phyloP scores from a whole-genome alignment of 192 early-diverging fungal species.

The Coemansia sp. region DNA sequence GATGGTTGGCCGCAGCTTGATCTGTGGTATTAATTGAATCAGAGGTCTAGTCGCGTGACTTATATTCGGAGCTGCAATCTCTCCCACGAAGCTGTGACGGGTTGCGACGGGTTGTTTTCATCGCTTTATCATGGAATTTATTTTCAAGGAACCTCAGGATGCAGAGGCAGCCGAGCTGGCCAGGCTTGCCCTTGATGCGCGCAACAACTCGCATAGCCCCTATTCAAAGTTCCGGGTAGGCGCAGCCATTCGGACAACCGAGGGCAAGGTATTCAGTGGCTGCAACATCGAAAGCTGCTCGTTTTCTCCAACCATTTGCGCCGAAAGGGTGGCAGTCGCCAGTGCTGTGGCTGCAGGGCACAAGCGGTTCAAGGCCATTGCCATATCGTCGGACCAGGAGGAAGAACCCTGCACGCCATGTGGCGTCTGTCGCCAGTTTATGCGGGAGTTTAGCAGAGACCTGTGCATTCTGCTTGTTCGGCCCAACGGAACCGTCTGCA shows the following conservation, averaged over 20 bases:
- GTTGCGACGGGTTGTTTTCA: too few relatives aligned
- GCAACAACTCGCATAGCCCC: slow-evolving; percentile 76
- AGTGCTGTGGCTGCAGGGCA: slow-evolving; percentile 88
- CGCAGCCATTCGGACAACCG: slow-evolving; percentile 69
- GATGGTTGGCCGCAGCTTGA: too few relatives aligned
- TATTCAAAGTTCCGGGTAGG: slow-evolving; percentile 94
- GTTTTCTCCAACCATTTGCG: slow-evolving; percentile 84
- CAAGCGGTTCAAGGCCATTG: slow-evolving; percentile 69
- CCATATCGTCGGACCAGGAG: slow-evolving; percentile 63
- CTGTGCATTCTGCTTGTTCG: slow-evolving; percentile 61
- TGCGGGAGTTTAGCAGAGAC: slow-evolving; percentile 75
- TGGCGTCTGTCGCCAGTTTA: slow-evolving; percentile 72
- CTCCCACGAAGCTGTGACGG: neutral
- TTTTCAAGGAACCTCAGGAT: slow-evolving; percentile 27
- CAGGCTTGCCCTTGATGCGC: slow-evolving; percentile 52
- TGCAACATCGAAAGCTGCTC: slow-evolving; percentile 91
- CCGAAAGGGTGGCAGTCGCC: slow-evolving; percentile 84
- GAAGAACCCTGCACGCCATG: slow-evolving; percentile 60
- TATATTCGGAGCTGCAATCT: too few relatives aligned
- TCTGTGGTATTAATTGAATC: too few relatives aligned
- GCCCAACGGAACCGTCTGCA: slow-evolving; percentile 53
- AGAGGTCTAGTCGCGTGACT: too few relatives aligned
- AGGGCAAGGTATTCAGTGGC: slow-evolving; percentile 65
- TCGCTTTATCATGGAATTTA: slow-evolving; percentile 10
- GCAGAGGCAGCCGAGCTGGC: slow-evolving; percentile 21